Conservation (phyloP, 768 basidiomycete genomes). For the Neoboletus magnificus region DNA sequence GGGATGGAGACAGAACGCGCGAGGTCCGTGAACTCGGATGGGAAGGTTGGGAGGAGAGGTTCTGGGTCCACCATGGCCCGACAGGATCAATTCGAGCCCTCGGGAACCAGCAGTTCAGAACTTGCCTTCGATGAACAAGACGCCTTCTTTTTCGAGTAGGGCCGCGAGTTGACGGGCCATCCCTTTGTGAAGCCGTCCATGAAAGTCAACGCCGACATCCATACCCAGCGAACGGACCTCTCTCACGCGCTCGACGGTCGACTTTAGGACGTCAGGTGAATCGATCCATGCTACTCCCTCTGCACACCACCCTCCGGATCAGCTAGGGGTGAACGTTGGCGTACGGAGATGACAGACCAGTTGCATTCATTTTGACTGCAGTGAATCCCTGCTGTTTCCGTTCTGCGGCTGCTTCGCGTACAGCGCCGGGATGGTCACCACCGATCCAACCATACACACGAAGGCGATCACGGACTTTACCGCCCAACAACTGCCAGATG, state of each 20-base stretch:
- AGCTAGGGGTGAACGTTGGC: background rate
- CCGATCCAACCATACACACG: conserved; percentile 60
- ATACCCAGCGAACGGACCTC: conserved; percentile 51
- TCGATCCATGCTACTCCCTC: conserved; percentile 54
- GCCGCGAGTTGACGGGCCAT: conserved; percentile 68
- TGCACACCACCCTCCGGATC: conserved; percentile 15
- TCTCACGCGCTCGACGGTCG: conserved; percentile 50
- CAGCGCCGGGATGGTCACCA: conserved; percentile 45
- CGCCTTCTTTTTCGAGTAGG: conserved; percentile 54
- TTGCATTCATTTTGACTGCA: conserved; percentile 72
- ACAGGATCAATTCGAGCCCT: background rate
- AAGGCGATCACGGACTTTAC: conserved; percentile 59
- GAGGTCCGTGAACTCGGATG: conserved; percentile 60
- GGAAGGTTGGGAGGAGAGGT: conserved; percentile 57
- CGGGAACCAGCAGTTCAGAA: background rate
- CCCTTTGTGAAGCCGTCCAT: conserved; percentile 64
- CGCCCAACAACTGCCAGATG: conserved; percentile 65
- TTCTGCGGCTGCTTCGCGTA: conserved; percentile 47
- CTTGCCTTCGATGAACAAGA: conserved; percentile 63
- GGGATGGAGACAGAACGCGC: conserved; percentile 53
- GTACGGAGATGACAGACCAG: conserved; percentile 34
- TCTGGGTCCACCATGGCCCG: conserved; percentile 31
- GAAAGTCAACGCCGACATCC: conserved; percentile 69
- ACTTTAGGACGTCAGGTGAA: conserved; percentile 50
- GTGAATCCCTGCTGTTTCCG: conserved; percentile 64